Percentiles rank a stretch among this genome's conserved stretches.
Evolutionary conservation across 345 rosid genomes (phyloP).

Genomic region (Melaleuca alternifolia): DNA sequence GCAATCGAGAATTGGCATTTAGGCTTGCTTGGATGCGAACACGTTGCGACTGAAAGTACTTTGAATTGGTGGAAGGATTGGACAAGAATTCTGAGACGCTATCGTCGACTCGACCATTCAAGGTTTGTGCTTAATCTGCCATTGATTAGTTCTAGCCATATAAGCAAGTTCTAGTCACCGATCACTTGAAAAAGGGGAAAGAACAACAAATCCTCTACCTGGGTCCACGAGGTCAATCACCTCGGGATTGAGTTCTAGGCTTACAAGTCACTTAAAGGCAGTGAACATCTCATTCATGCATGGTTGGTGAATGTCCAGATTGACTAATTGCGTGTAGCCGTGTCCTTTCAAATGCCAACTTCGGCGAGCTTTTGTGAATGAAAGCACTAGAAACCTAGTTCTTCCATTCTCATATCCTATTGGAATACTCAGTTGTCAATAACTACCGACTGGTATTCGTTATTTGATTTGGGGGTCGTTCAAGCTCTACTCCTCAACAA

Average conservation of each 20-base stretch:
- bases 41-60: background rate
- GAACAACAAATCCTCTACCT: background rate
- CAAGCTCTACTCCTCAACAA: background rate
- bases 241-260: background rate
- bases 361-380: background rate
- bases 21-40: background rate
- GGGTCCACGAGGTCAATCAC: background rate
- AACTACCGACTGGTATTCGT: background rate
- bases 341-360: background rate
- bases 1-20: background rate
- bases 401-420: background rate
- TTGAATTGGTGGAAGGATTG: background rate
- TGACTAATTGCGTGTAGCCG: background rate
- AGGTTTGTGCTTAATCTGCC: fast-evolving
- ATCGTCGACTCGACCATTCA: background rate
- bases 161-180: background rate
- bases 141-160: fast-evolving
- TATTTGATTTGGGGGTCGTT: background rate
- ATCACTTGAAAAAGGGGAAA: background rate
- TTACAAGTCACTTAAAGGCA: background rate
- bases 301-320: background rate
- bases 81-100: background rate
- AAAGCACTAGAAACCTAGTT: background rate
- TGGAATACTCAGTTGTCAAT: background rate
- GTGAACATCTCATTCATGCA: fast-evolving